phyloP scores from a whole-genome alignment of 208 protist genomes.

The Naegleria lovaniensis region DNA sequence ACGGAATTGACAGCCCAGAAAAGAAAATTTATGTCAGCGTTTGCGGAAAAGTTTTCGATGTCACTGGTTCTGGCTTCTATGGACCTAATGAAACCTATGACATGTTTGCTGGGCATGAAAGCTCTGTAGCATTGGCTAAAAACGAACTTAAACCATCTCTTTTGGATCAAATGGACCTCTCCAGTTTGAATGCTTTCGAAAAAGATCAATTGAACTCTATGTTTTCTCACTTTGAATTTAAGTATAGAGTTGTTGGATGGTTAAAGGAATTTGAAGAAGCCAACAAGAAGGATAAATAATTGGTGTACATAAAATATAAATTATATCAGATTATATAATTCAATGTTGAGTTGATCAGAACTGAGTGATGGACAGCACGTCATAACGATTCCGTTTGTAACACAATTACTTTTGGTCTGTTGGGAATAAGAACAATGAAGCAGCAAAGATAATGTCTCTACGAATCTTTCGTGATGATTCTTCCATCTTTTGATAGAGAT shows the following conservation, averaged over 20 bases:
- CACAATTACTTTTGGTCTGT: neutral
- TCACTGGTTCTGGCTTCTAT: slow-evolving; percentile 10
- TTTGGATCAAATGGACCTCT: neutral
- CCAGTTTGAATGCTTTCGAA: neutral
- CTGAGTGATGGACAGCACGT: too few relatives aligned
- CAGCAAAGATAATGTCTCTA: slow-evolving; percentile 39
- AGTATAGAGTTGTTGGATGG: slow-evolving; percentile 4
- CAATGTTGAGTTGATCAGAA: too few relatives aligned
- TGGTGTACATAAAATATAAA: neutral
- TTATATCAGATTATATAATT: too few relatives aligned
- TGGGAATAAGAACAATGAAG: slow-evolving; percentile 23
- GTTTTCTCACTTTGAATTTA: neutral
- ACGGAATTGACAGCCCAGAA: neutral
- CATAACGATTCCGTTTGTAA: too few relatives aligned
- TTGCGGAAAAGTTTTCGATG: slow-evolving; percentile 2
- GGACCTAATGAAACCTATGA: neutral
- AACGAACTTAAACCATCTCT: neutral
- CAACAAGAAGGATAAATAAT: slow-evolving; percentile 3
- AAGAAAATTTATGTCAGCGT: neutral
- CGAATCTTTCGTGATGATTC: slow-evolving; percentile 30
- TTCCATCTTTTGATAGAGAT: slow-evolving; percentile 35
- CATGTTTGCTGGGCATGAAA: slow-evolving; percentile 13
- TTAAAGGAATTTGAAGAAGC: slow-evolving; percentile 4
- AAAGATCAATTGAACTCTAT: neutral
- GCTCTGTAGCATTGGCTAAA: neutral